Conservation (phyloP, 805 yeast genomes). For the Yarrowia deformans region DNA sequence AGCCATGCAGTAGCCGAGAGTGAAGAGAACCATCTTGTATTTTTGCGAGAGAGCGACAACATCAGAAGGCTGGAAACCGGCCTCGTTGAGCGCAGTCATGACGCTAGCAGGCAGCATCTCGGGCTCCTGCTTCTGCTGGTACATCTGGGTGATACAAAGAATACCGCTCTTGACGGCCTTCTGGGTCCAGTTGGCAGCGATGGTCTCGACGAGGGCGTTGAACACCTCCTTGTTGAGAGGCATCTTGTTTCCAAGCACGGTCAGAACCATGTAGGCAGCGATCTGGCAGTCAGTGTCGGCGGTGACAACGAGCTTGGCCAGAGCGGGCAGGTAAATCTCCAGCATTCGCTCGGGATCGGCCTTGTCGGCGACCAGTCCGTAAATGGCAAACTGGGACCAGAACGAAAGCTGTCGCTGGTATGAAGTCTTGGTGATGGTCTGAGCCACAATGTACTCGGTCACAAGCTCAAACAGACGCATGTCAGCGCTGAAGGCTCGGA, state of each 20-base stretch:
- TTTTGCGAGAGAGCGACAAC: constrained; percentile 45
- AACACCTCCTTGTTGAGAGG: constrained; percentile 64
- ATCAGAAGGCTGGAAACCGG: constrained; percentile 44
- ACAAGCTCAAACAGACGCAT: constrained; percentile 71
- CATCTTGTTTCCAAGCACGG: constrained; percentile 77
- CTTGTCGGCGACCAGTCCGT: constrained; percentile 56
- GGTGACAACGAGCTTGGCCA: constrained; percentile 48
- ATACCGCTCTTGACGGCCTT: constrained; percentile 48
- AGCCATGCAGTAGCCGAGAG: constrained; percentile 34
- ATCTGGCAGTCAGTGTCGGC: constrained; percentile 67
- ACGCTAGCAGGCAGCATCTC: constrained; percentile 36
- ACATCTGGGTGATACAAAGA: constrained; percentile 50
- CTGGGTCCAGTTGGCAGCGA: constrained; percentile 57
- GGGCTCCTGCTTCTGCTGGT: constrained; percentile 43
- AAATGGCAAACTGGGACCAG: constrained; percentile 74
- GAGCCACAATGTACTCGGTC: constrained; percentile 60
- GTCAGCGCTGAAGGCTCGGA: constrained; percentile 74
- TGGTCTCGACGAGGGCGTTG: constrained; percentile 67
- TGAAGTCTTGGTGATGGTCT: constrained; percentile 61
- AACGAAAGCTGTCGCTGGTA: constrained; percentile 79
- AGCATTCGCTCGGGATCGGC: constrained; percentile 49
- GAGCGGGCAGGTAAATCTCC: constrained; percentile 49
- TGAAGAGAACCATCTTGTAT: constrained; percentile 52
- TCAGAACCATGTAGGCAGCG: constrained; percentile 81
- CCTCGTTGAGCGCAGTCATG: constrained; percentile 42